These are phyloP conservation scores for Perilla frutescens DNA, from an alignment of 257 asterid genomes.

Conservation along the genomic window DNA sequence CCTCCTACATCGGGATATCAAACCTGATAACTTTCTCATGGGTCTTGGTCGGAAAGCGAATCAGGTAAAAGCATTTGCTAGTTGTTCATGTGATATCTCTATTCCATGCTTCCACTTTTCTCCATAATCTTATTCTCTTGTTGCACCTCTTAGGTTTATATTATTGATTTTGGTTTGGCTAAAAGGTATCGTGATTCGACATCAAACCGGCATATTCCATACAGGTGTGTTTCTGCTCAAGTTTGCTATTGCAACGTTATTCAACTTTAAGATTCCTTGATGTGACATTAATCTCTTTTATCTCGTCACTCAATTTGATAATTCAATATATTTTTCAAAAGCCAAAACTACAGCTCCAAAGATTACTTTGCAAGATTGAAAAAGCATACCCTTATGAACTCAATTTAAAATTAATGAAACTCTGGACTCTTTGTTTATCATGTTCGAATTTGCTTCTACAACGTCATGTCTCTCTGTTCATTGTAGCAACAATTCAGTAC, in stretches of 20 bases:
- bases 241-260: constrained; percentile 30
- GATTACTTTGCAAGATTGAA: constrained; percentile 24
- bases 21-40: constrained; percentile 97
- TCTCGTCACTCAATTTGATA: constrained; percentile 14
- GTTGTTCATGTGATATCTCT: constrained; percentile 17
- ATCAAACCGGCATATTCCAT: constrained; percentile 86
- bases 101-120: constrained; percentile 15
- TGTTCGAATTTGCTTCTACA: constrained; percentile 15
- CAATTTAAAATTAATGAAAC: constrained; percentile 2
- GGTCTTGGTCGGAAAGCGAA: constrained; percentile 98
- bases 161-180: constrained; percentile 95
- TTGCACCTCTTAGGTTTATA: constrained; percentile 64
- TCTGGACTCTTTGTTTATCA: neutral
- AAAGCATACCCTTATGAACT: neutral
- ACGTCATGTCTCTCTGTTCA: constrained; percentile 13
- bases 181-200: constrained; percentile 89
- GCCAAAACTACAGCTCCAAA: constrained; percentile 2
- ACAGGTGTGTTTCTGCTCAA: constrained; percentile 63
- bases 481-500: constrained; percentile 12
- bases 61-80: constrained; percentile 61
- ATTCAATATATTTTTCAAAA: constrained; percentile 7
- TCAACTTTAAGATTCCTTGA: constrained; percentile 19
- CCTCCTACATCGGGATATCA: constrained; percentile 88
- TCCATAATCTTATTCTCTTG: constrained; percentile 24
- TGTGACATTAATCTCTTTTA: constrained; percentile 24